phyloP scores from a whole-genome alignment of 441 rosid genomes.

The Eutrema salsugineum region DNA sequence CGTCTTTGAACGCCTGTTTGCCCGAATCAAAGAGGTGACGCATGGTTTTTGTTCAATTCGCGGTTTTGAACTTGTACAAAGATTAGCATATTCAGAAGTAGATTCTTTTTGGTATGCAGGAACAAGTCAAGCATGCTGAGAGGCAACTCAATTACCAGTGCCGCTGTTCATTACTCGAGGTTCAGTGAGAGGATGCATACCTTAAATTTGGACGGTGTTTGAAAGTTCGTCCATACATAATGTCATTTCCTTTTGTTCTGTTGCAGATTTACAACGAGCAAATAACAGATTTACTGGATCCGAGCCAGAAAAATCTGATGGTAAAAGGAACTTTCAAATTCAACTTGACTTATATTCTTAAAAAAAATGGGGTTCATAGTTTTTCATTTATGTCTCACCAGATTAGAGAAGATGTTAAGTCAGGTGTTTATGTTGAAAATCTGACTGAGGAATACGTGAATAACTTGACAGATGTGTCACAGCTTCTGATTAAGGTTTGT shows the following conservation, averaged over 20 bases:
- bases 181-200: conserved; percentile 16
- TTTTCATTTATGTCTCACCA: conserved; percentile 26
- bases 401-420: conserved; percentile 90
- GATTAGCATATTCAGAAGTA: background rate
- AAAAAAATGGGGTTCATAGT: background rate
- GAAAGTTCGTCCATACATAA: background rate
- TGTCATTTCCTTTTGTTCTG: conserved; percentile 17
- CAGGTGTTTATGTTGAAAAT: conserved; percentile 84
- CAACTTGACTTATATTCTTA: background rate
- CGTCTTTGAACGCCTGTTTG: conserved; percentile 65
- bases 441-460: conserved; percentile 69
- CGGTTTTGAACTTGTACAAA: background rate
- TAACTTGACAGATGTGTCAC: conserved; percentile 66
- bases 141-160: conserved; percentile 81
- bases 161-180: conserved; percentile 92
- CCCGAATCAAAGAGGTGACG: conserved; percentile 68
- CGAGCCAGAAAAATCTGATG: conserved; percentile 74
- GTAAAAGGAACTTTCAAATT: conserved; percentile 33
- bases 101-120: conserved; percentile 40
- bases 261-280: conserved; percentile 92
- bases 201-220: background rate
- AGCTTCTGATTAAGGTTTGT: conserved; percentile 70
- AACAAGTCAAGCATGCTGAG: conserved; percentile 64
- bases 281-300: conserved; percentile 84
- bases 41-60: background rate